Evolutionary conservation across 345 rosid genomes (phyloP).

Genomic region (Eucalyptus tenuipes): DNA sequence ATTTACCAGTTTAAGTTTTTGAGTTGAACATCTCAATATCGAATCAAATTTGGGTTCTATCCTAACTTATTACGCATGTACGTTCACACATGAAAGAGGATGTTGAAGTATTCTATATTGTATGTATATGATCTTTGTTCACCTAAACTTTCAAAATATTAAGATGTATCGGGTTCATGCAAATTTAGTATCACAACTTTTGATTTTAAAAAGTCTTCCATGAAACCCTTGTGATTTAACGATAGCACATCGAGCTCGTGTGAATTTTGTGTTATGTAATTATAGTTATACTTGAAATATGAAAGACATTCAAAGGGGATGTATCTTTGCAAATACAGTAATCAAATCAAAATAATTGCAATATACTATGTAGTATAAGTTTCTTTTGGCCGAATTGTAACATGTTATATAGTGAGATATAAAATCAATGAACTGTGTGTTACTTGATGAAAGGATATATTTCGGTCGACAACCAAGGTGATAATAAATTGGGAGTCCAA

Average conservation of each 20-base stretch:
- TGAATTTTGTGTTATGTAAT: not conserved
- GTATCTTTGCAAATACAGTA: not conserved
- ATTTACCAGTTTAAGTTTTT: rapidly evolving
- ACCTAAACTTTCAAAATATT: not conserved
- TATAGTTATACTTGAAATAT: not conserved
- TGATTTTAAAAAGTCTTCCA: not conserved
- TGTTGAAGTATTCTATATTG: not conserved
- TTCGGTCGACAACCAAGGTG: not conserved
- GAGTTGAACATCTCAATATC: not conserved
- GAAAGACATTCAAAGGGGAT: not conserved
- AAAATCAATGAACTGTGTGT: not conserved
- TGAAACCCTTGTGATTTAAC: not conserved
- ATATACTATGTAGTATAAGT: not conserved
- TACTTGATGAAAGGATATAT: not conserved
- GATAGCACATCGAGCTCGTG: not conserved
- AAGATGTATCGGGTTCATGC: not conserved
- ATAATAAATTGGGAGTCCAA: not conserved
- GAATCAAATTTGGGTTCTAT: not conserved
- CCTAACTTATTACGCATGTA: rapidly evolving
- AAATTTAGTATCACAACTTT: not conserved
- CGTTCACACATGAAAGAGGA: not conserved
- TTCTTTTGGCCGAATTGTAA: not conserved
- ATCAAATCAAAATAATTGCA: not conserved
- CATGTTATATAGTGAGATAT: not conserved
- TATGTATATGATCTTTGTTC: not conserved